Conservation (phyloP, 305 asterid genomes). For the Solanum hybrid region DNA sequence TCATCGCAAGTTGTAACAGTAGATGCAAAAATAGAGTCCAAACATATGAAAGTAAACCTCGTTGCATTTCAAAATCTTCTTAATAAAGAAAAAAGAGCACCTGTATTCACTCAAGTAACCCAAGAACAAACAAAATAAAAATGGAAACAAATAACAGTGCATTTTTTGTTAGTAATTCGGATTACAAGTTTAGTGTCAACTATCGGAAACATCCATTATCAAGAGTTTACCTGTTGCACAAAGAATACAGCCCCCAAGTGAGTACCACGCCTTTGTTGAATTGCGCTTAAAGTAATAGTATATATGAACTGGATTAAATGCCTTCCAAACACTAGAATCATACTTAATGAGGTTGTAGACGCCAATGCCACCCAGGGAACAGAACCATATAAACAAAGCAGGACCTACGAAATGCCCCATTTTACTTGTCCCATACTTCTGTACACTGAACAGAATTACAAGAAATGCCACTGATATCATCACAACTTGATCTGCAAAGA, state of each 20-base stretch:
- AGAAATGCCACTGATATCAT: slow-evolving; percentile 90
- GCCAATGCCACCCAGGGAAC: slow-evolving; percentile 93
- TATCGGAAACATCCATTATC: background rate
- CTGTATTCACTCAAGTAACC: background rate
- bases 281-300: slow-evolving; percentile 80
- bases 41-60: background rate
- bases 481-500: slow-evolving; percentile 87
- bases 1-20: background rate
- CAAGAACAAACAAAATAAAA: slow-evolving; percentile 1
- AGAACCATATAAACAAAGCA: slow-evolving; percentile 95
- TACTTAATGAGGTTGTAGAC: slow-evolving; percentile 86
- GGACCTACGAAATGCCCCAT: slow-evolving; percentile 96
- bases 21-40: background rate
- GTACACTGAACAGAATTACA: slow-evolving; percentile 88
- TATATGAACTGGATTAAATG: slow-evolving; percentile 90
- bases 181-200: background rate
- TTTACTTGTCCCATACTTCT: slow-evolving; percentile 98
- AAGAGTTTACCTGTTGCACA: slow-evolving; percentile 81
- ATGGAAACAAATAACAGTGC: background rate
- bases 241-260: slow-evolving; percentile 96
- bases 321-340: slow-evolving; percentile 63
- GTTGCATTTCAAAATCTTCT: background rate
- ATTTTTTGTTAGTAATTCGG: background rate
- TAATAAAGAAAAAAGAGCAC: background rate
- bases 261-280: slow-evolving; percentile 90